Base-by-base conservation (phyloP, 306 rosid genomes). In the Astragalus membranaceus region DNA sequence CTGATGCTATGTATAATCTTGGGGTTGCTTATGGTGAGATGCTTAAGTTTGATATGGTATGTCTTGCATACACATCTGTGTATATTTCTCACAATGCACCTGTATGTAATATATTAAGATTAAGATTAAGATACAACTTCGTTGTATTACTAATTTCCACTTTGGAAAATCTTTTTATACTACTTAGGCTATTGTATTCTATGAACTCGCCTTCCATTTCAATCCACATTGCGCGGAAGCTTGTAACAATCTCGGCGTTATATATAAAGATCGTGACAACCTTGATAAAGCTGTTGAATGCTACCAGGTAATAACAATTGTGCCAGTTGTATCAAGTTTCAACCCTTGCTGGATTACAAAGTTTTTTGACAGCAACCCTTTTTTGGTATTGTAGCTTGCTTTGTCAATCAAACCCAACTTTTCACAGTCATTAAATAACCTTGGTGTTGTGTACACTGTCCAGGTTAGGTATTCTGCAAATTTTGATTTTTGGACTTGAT, bases 11-110 rank as follows among this genome's bases (percentile, higher is more conserved):
- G 99, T 95, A 95, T 81, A 95, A 95, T 87, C 96, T 95, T 12
- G 99, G 97, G 72, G 99, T 95, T 75, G 99, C 99, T 46, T 95
- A 95, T 77, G 99, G 99, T 67, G 99, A 95, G 84, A 95, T 91
- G 96, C 97, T 95, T 11, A 89, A 88, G 85, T 95, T 91, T 78
- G 99, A 95, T 75, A 89, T 84, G 99, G 99, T 95, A 74, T 52
- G 86, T 79, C 66, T 48, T 63, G 36, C 55, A 64, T 59, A 36
- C 16, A 15, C 15, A 13, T 10, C 7, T 29, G 43, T 23, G 57
- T 58, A 57, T 49, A 16, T 56, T 63, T 57, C 50, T 59, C 44
- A 11, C 62, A 15, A 3, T 66, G 6, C 56, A 55, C 16, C 9
- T 49, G 50, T 44, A 32, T 39, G 16, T 39, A 32, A 61, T 37